Evolutionary conservation across 2,329 filamentous ascomycete genomes (phyloP).

Genomic region (Dichotomopilus funicola): DNA sequence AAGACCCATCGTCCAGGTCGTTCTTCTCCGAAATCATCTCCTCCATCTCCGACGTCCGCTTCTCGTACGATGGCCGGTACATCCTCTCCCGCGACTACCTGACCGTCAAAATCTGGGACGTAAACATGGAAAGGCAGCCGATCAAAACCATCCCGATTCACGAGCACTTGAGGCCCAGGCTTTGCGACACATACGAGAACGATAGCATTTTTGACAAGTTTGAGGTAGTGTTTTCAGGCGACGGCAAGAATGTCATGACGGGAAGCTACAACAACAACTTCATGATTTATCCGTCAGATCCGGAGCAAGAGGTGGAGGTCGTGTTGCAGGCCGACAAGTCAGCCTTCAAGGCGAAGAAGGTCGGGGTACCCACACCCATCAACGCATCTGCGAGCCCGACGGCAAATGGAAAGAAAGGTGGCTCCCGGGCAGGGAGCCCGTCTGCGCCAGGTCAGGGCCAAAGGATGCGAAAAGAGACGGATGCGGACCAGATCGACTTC

Average conservation of each 20-base stretch:
- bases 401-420: slow-evolving; percentile 75
- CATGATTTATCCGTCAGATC: slow-evolving; percentile 98
- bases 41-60: slow-evolving; percentile 96
- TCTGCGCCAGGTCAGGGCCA: slow-evolving; percentile 75
- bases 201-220: slow-evolving; percentile 99
- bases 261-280: slow-evolving; percentile 99
- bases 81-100: slow-evolving; percentile 97
- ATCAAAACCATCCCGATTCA: slow-evolving; percentile 99
- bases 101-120: slow-evolving; percentile 99
- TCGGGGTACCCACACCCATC: slow-evolving; percentile 94
- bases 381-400: slow-evolving; percentile 72
- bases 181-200: slow-evolving; percentile 98
- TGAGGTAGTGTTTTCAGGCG: slow-evolving; percentile 96
- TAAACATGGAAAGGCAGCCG: slow-evolving; percentile 96
- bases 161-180: slow-evolving; percentile 84
- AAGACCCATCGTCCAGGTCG: slow-evolving; percentile 90
- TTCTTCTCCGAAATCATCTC: slow-evolving; percentile 99
- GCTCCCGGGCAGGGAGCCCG: slow-evolving; percentile 82
- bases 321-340: slow-evolving; percentile 98
- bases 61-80: slow-evolving; percentile 92
- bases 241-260: slow-evolving; percentile 99
- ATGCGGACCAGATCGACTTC: slow-evolving; percentile 98
- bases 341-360: slow-evolving; percentile 99
- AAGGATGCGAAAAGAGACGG: slow-evolving; percentile 97
- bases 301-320: slow-evolving; percentile 93